These are phyloP conservation scores for Colletotrichum australisinense DNA, from an alignment of 2,329 filamentous ascomycete species.

Conservation along the genomic window DNA sequence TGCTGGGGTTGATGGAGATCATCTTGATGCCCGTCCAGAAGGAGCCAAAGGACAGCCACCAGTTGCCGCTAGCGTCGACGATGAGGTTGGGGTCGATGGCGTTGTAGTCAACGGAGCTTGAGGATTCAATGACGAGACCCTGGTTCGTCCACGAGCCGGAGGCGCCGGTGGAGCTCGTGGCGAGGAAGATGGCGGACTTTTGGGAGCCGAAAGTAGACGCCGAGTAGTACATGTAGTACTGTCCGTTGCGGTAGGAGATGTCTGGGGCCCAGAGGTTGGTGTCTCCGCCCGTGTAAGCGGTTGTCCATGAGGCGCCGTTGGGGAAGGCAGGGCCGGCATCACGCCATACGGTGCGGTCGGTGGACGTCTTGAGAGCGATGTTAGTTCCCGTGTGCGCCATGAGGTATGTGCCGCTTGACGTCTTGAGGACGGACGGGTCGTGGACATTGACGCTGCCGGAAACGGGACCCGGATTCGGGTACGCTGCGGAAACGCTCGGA, in stretches of 20 bases:
- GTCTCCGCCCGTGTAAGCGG: slow-evolving; percentile 43
- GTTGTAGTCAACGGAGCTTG: slow-evolving; percentile 40
- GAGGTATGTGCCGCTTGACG: slow-evolving; percentile 41
- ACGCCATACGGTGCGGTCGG: slow-evolving; percentile 45
- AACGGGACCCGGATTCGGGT: slow-evolving; percentile 40
- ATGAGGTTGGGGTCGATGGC: slow-evolving; percentile 45
- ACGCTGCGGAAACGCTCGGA: slow-evolving; percentile 21
- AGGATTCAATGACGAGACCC: slow-evolving; percentile 43
- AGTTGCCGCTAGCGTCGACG: slow-evolving; percentile 41
- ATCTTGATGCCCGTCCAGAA: slow-evolving; percentile 48
- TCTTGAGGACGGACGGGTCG: slow-evolving; percentile 45
- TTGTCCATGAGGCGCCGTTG: slow-evolving; percentile 45
- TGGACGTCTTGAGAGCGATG: slow-evolving; percentile 45
- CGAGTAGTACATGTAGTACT: slow-evolving; percentile 48
- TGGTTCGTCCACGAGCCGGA: slow-evolving; percentile 45
- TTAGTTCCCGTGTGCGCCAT: slow-evolving; percentile 42
- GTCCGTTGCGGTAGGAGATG: slow-evolving; percentile 50
- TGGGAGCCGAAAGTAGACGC: slow-evolving; percentile 43
- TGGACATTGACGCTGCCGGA: slow-evolving; percentile 42
- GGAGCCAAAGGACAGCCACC: slow-evolving; percentile 47
- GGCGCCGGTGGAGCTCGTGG: slow-evolving; percentile 43
- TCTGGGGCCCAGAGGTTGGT: slow-evolving; percentile 64
- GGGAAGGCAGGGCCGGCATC: slow-evolving; percentile 45
- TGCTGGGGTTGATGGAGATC: slow-evolving; percentile 40
- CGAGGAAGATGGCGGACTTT: slow-evolving; percentile 45